A percentile compares a stretch with the other conserved stretches of the same genome.
These are phyloP conservation scores for Picea glauca DNA, from an alignment of 75 land plant genomes.

Conservation along the genomic window DNA sequence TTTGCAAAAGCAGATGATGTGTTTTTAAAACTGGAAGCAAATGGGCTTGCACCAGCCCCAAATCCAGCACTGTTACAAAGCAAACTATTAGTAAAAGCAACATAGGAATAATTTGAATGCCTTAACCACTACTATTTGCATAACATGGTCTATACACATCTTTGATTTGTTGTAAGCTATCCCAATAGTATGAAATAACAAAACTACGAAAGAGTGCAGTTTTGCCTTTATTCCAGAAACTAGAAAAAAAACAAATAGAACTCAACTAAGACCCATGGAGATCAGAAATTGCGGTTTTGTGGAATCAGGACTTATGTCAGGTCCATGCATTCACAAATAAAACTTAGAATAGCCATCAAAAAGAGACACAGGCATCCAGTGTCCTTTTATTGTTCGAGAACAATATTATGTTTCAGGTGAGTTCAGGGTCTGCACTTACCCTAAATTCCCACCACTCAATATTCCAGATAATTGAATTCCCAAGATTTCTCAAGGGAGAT, in stretches of 20 bases:
- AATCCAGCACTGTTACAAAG: slow-evolving; percentile 6
- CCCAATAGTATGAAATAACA: neutral
- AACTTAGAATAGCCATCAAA: too few relatives aligned
- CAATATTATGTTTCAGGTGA: too few relatives aligned
- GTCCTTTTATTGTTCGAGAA: too few relatives aligned
- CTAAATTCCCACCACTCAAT: too few relatives aligned
- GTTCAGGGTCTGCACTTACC: too few relatives aligned
- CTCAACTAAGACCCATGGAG: neutral
- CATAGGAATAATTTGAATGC: neutral
- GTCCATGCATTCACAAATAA: too few relatives aligned
- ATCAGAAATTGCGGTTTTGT: neutral
- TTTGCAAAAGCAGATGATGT: neutral
- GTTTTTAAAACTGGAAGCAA: neutral
- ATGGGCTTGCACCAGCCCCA: neutral
- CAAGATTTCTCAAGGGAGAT: too few relatives aligned
- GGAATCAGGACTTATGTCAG: too few relatives aligned
- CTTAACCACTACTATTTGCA: neutral
- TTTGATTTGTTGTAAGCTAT: neutral
- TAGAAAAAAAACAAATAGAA: neutral
- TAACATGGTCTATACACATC: neutral
- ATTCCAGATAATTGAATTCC: too few relatives aligned
- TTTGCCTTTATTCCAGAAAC: too few relatives aligned
- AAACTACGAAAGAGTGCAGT: too few relatives aligned
- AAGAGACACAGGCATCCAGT: too few relatives aligned
- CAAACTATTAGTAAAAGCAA: neutral